Evolutionary conservation across 805 yeast genomes (phyloP).

Genomic region (Wickerhamiella shivajii): DNA sequence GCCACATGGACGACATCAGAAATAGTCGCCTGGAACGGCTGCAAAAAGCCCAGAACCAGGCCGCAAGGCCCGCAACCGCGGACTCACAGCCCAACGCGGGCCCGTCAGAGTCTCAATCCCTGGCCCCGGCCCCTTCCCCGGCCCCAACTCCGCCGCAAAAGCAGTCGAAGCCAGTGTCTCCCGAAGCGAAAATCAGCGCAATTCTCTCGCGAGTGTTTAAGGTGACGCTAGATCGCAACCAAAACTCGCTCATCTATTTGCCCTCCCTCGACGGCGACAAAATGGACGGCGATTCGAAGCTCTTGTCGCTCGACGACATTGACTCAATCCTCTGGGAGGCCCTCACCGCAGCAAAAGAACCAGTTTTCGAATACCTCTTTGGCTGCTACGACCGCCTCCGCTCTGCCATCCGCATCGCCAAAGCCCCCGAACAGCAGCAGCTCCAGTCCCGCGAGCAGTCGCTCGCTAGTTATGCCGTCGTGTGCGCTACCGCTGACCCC

Average conservation of each 20-base stretch:
- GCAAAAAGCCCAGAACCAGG: too few species aligned
- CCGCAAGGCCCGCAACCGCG: too few species aligned
- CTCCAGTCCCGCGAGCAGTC: conserved; percentile 8
- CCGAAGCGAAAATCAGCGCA: too few species aligned
- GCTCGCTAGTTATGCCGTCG: conserved; percentile 11
- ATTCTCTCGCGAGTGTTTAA: not conserved
- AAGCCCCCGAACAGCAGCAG: not conserved
- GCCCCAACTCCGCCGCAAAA: too few species aligned
- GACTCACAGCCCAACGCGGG: too few species aligned
- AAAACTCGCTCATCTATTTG: not conserved
- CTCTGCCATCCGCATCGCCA: conserved; percentile 5
- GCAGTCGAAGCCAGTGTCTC: too few species aligned
- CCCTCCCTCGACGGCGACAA: conserved; percentile 2
- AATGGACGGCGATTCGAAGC: not conserved
- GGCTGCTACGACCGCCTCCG: conserved; percentile 10
- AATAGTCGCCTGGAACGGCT: conserved; percentile 3
- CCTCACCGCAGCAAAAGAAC: conserved; percentile 1
- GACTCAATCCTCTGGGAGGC: conserved; percentile 10
- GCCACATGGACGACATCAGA: conserved; percentile 7
- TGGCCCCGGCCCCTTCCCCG: too few species aligned
- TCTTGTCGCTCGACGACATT: conserved; percentile 2
- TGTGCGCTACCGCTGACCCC: conserved; percentile 15
- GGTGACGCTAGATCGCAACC: not conserved
- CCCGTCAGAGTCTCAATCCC: too few species aligned
- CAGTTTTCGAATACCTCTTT: conserved; percentile 10